These are phyloP conservation scores for Scutellaria barbata DNA, from an alignment of 257 asterid genomes.

Conservation along the genomic window DNA sequence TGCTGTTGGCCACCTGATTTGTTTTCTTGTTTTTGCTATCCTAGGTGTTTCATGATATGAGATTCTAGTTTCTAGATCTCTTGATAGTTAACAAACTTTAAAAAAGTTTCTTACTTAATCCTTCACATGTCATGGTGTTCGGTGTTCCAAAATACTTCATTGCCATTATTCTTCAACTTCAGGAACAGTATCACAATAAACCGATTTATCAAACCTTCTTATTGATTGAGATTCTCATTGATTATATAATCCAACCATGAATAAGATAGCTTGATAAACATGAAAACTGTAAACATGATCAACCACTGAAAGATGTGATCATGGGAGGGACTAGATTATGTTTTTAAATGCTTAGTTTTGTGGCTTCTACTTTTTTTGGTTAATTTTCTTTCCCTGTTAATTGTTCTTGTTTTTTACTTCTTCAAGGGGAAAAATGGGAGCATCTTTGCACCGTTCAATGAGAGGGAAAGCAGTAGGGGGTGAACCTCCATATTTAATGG, in stretches of 20 bases:
- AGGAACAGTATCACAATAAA: not conserved
- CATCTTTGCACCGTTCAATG: conserved; percentile 50
- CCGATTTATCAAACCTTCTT: not conserved
- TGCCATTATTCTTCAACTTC: not conserved
- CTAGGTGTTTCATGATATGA: not conserved
- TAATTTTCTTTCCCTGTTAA: not conserved
- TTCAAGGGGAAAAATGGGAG: too few relatives aligned
- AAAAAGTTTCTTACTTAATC: too few relatives aligned
- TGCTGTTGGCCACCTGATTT: conserved; percentile 1
- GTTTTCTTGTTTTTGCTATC: not conserved
- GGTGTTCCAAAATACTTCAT: not conserved
- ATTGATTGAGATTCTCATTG: not conserved
- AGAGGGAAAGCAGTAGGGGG: conserved; percentile 61
- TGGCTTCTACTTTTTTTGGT: not conserved
- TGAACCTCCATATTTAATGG: conserved; percentile 74
- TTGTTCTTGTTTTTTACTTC: not conserved
- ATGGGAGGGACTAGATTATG: not conserved
- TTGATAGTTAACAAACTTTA: conserved; percentile 2
- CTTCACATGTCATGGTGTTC: not conserved
- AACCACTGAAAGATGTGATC: conserved; percentile 8
- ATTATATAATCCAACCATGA: conserved; percentile 9
- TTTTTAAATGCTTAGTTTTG: not conserved
- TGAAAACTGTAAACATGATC: not conserved
- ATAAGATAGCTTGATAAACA: conserved; percentile 3
- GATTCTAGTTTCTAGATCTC: not conserved